Evolutionary conservation across 2,329 filamentous ascomycete species (phyloP).

Genomic region (Fusarium stilboides): DNA sequence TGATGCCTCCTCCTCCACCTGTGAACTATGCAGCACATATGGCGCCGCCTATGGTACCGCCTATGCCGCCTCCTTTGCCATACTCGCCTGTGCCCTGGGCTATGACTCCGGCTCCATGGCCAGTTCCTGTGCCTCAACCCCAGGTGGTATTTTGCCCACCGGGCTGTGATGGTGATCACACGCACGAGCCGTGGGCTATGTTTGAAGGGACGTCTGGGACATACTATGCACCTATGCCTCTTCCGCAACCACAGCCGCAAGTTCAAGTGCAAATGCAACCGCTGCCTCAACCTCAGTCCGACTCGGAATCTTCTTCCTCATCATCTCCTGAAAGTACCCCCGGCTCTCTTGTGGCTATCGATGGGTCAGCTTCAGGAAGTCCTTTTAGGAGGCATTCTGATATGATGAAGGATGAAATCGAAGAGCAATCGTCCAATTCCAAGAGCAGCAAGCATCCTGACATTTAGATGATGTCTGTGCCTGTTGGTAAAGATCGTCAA

Average conservation of each 20-base stretch:
- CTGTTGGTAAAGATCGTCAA: slow-evolving; percentile 29
- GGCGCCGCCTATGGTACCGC: background rate
- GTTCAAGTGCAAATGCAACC: slow-evolving; percentile 5
- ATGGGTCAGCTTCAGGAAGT: background rate
- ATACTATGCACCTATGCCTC: background rate
- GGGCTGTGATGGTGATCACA: background rate
- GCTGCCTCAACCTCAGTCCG: background rate
- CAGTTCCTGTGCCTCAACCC: slow-evolving; percentile 1
- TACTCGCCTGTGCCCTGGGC: slow-evolving; percentile 23
- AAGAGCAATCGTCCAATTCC: background rate
- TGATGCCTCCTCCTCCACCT: slow-evolving; percentile 7
- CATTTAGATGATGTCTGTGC: slow-evolving; percentile 34
- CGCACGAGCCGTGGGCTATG: background rate
- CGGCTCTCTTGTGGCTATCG: background rate
- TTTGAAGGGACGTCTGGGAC: background rate
- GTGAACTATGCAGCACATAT: slow-evolving; percentile 12
- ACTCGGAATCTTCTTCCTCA: background rate
- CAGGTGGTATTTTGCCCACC: background rate
- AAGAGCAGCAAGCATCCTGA: slow-evolving; percentile 21
- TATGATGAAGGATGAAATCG: slow-evolving; percentile 16
- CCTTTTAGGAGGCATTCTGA: slow-evolving; percentile 16
- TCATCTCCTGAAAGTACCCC: slow-evolving; percentile 7
- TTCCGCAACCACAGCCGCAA: background rate
- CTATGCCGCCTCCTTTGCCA: slow-evolving; percentile 11
- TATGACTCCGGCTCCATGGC: slow-evolving; percentile 16